phyloP scores from a whole-genome alignment of 2,329 filamentous ascomycete species.

The Aspergillus sp. region DNA sequence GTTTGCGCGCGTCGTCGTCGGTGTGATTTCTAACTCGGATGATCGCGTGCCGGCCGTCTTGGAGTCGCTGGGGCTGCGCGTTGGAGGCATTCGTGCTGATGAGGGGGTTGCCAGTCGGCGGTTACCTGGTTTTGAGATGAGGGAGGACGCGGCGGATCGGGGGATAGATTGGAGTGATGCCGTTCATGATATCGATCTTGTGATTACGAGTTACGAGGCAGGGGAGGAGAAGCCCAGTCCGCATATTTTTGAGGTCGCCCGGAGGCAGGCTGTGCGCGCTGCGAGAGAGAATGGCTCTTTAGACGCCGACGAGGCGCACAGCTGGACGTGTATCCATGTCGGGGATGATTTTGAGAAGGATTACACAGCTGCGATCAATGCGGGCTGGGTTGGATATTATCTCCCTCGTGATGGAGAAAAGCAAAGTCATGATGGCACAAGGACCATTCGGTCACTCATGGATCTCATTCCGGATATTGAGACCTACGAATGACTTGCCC shows the following conservation, averaged over 20 bases:
- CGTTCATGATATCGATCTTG: conserved; percentile 40
- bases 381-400: conserved; percentile 39
- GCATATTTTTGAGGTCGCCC: conserved; percentile 41
- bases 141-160: background rate
- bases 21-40: conserved; percentile 48
- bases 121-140: conserved; percentile 21
- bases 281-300: background rate
- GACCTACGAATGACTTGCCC: conserved; percentile 1
- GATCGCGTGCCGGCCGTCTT: conserved; percentile 42
- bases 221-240: conserved; percentile 44
- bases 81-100: conserved; percentile 35
- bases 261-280: conserved; percentile 27
- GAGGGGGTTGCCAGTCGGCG: conserved; percentile 27
- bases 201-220: conserved; percentile 48
- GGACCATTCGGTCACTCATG: conserved; percentile 21
- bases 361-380: conserved; percentile 35
- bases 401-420: conserved; percentile 23
- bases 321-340: conserved; percentile 40
- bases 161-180: background rate
- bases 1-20: conserved; percentile 39
- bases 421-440: conserved; percentile 5
- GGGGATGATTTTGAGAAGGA: conserved; percentile 47
- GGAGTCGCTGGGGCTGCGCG: conserved; percentile 36
- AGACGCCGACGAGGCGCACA: conserved; percentile 1
- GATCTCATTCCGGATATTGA: conserved; percentile 23